Conservation (phyloP, 2,329 filamentous ascomycete species). For the Colletotrichum spinosum region DNA sequence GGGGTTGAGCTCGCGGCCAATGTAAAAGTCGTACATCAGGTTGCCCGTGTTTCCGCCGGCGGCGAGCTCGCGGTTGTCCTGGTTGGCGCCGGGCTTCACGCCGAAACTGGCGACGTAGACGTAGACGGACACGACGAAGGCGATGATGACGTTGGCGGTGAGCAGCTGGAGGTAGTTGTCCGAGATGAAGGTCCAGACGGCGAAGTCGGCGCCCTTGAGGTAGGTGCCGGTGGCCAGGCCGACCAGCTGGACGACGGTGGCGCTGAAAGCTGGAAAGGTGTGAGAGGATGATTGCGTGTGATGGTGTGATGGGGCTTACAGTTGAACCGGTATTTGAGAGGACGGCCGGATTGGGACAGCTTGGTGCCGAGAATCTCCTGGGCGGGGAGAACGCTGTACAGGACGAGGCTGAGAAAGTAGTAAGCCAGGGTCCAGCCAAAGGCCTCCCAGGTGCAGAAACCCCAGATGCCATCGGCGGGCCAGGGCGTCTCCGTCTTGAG, state of each 20-base stretch:
- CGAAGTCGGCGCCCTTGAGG: slow-evolving; percentile 73
- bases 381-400: slow-evolving; percentile 81
- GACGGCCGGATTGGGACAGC: slow-evolving; percentile 72
- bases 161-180: slow-evolving; percentile 77
- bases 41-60: slow-evolving; percentile 75
- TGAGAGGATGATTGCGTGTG: not conserved
- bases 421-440: slow-evolving; percentile 77
- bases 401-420: slow-evolving; percentile 77
- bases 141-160: slow-evolving; percentile 74
- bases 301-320: slow-evolving; percentile 53
- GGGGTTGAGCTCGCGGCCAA: slow-evolving; percentile 80
- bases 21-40: slow-evolving; percentile 80
- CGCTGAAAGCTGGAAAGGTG: not conserved
- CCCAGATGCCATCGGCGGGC: slow-evolving; percentile 74
- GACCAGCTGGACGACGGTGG: slow-evolving; percentile 28
- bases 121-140: slow-evolving; percentile 68
- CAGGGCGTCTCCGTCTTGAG: slow-evolving; percentile 83
- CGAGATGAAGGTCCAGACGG: slow-evolving; percentile 78
- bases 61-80: slow-evolving; percentile 70
- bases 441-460: slow-evolving; percentile 74
- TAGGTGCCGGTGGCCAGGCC: slow-evolving; percentile 65
- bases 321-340: slow-evolving; percentile 83
- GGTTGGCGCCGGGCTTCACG: slow-evolving; percentile 70
- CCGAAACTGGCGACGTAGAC: slow-evolving; percentile 75
- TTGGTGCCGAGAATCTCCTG: slow-evolving; percentile 74